phyloP scores from a whole-genome alignment of 371 early-diverging fungal species.

The Mucor plumbeus region DNA sequence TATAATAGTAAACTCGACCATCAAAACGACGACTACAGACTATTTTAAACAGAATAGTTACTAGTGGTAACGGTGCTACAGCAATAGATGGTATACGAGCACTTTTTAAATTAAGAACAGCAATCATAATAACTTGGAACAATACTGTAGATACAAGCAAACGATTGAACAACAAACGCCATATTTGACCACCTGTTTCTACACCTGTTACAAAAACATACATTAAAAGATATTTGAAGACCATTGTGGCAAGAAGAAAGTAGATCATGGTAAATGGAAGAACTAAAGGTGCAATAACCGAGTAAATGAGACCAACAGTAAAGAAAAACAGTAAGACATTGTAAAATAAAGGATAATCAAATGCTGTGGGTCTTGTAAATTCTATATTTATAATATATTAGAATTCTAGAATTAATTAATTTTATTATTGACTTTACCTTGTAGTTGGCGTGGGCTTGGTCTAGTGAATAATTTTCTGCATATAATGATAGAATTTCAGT shows the following conservation, averaged over 20 bases:
- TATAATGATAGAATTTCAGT: neutral
- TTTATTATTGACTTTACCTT: conserved; percentile 32
- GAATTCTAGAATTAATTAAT: neutral
- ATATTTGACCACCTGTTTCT: conserved; percentile 81
- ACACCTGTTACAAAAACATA: conserved; percentile 64
- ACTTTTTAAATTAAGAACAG: conserved; percentile 56
- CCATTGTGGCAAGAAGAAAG: conserved; percentile 67
- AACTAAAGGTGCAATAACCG: conserved; percentile 73
- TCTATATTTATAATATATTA: conserved; percentile 15
- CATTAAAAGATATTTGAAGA: conserved; percentile 73
- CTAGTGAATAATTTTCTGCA: conserved; percentile 57
- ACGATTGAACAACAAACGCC: conserved; percentile 79
- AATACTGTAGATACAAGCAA: conserved; percentile 62
- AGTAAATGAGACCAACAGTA: conserved; percentile 74
- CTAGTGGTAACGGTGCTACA: conserved; percentile 64
- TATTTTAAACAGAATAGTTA: conserved; percentile 66
- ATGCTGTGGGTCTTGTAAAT: conserved; percentile 70
- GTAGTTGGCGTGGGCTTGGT: conserved; percentile 78
- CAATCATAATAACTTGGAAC: conserved; percentile 75
- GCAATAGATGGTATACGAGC: conserved; percentile 51
- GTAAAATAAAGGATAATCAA: conserved; percentile 75
- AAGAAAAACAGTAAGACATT: conserved; percentile 71
- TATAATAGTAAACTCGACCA: conserved; percentile 56
- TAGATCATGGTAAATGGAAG: conserved; percentile 67
- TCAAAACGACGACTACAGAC: conserved; percentile 52